A percentile compares a stretch with the other conserved stretches of the same genome.
These are phyloP conservation scores for Aphanomyces cochlioides DNA, from an alignment of 352 stramenopile genomes.

Conservation along the genomic window DNA sequence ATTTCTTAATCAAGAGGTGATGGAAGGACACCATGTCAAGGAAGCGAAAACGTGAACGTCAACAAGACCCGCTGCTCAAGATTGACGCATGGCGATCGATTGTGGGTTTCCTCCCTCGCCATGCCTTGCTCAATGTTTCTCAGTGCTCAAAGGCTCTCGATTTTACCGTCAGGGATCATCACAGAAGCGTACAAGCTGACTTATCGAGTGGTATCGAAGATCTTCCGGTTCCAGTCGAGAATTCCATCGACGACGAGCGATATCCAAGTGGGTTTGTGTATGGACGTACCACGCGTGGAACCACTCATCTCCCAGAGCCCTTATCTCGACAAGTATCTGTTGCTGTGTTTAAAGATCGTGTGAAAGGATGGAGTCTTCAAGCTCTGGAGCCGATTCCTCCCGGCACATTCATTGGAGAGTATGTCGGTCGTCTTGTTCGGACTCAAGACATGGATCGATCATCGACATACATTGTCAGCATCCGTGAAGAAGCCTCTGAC, in stretches of 20 bases:
- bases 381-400: conserved; percentile 37
- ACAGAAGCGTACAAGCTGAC: conserved; percentile 5
- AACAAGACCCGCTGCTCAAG: no score
- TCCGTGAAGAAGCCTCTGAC: conserved; percentile 66
- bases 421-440: conserved; percentile 61
- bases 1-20: no score
- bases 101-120: conserved; percentile 13
- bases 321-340: conserved; percentile 22
- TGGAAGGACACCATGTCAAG: no score
- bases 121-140: not conserved
- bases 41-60: no score
- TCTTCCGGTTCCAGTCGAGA: not conserved
- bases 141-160: not conserved
- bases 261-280: conserved; percentile 19
- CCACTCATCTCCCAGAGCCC: not conserved
- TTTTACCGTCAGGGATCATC: not conserved
- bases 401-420: conserved; percentile 52
- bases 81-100: not conserved
- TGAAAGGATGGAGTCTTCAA: conserved; percentile 51
- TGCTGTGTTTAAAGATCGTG: conserved; percentile 33
- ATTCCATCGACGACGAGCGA: not conserved
- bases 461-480: conserved; percentile 54
- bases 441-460: conserved; percentile 40
- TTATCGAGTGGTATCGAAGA: conserved; percentile 8
- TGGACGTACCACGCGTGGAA: not conserved